Conservation (phyloP, 371 early-diverging fungal genomes). For the Zancudomyces culisetae region DNA sequence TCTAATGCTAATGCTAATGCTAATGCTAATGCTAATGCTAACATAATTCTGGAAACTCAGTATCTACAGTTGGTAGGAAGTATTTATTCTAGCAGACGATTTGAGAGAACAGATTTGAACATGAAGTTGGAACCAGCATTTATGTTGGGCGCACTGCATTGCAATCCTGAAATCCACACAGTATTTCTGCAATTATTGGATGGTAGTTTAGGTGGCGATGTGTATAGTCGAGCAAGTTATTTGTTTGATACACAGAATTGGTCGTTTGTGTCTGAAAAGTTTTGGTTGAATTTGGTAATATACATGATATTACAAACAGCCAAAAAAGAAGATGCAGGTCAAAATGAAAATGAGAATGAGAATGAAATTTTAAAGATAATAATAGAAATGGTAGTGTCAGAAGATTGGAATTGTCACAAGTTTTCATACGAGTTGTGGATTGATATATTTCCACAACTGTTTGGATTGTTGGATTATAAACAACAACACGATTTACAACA, state of each 20-base stretch:
- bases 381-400: constrained; percentile 49
- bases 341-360: constrained; percentile 28
- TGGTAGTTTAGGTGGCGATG: no score
- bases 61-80: constrained; percentile 69
- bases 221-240: constrained; percentile 73
- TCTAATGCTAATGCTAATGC: background rate
- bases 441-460: constrained; percentile 65
- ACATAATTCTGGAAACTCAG: constrained; percentile 7
- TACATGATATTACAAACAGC: constrained; percentile 71
- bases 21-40: background rate
- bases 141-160: constrained; percentile 62
- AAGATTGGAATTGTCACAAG: no score
- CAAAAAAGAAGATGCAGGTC: constrained; percentile 5
- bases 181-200: no score
- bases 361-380: constrained; percentile 35
- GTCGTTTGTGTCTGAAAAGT: constrained; percentile 66
- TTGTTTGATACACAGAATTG: constrained; percentile 87
- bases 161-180: constrained; percentile 54
- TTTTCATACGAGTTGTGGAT: constrained; percentile 66
- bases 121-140: constrained; percentile 85
- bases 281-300: constrained; percentile 83
- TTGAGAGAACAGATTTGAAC: constrained; percentile 76
- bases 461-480: constrained; percentile 44
- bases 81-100: constrained; percentile 60
- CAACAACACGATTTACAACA: constrained; percentile 74